Evolutionary conservation across 805 yeast species (phyloP).

Genomic region (Huiozyma naganishii): DNA sequence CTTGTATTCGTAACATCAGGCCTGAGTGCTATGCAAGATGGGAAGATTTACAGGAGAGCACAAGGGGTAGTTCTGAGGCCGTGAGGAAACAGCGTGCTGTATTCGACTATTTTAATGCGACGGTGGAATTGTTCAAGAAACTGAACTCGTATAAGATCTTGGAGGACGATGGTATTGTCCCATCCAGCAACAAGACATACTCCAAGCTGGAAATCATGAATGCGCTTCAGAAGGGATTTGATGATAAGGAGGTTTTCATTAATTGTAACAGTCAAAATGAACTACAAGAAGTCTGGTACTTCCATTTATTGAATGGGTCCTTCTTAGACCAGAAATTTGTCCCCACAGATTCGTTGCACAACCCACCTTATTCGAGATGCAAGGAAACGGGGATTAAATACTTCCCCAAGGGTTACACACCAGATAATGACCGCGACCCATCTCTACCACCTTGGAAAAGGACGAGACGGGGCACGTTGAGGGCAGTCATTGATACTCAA

Average conservation of each 20-base stretch:
- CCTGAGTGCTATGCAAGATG: slow-evolving; percentile 54
- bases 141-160: slow-evolving; percentile 63
- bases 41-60: slow-evolving; percentile 4
- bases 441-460: not conserved
- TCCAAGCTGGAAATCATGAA: slow-evolving; percentile 42
- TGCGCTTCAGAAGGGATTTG: slow-evolving; percentile 39
- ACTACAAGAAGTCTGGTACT: slow-evolving; percentile 56
- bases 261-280: slow-evolving; percentile 46
- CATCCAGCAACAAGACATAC: slow-evolving; percentile 48
- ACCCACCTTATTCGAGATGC: slow-evolving; percentile 43
- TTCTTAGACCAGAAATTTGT: slow-evolving; percentile 52
- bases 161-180: slow-evolving; percentile 57
- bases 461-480: slow-evolving; percentile 16
- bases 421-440: slow-evolving; percentile 15
- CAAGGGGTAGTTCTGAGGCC: slow-evolving; percentile 2
- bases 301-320: slow-evolving; percentile 63
- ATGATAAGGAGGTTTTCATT: slow-evolving; percentile 46
- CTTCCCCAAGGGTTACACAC: slow-evolving; percentile 50
- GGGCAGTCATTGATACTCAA: slow-evolving; percentile 25
- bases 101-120: slow-evolving; percentile 56
- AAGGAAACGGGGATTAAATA: slow-evolving; percentile 59
- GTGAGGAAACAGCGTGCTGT: slow-evolving; percentile 31
- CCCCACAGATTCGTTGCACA: slow-evolving; percentile 46
- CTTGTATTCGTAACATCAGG: slow-evolving; percentile 74
- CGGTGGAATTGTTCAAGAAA: slow-evolving; percentile 44